Conservation (phyloP, 2,329 filamentous ascomycete species). For the Herpotrichia juniperi region DNA sequence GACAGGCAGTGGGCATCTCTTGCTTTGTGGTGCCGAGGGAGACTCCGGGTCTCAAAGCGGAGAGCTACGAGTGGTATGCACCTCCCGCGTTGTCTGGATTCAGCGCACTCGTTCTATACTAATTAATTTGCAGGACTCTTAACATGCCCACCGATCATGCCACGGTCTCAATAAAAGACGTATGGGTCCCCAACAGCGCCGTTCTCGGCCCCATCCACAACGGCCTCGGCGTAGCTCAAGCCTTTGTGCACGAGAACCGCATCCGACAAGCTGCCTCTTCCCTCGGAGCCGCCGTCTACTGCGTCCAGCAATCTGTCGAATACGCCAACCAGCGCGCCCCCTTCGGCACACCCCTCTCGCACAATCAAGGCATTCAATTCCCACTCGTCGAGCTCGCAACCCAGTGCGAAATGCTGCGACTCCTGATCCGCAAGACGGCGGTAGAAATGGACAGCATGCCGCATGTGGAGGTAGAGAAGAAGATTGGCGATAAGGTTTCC, state of each 20-base stretch:
- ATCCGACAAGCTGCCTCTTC: slow-evolving; percentile 69
- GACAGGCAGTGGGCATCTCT: slow-evolving; percentile 62
- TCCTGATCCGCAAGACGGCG: slow-evolving; percentile 67
- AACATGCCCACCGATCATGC: slow-evolving; percentile 73
- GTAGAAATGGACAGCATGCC: slow-evolving; percentile 65
- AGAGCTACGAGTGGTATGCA: slow-evolving; percentile 62
- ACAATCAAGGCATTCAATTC: slow-evolving; percentile 69
- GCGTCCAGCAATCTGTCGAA: slow-evolving; percentile 62
- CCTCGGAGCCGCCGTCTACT: slow-evolving; percentile 65
- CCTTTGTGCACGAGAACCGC: slow-evolving; percentile 70
- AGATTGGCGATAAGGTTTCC: slow-evolving; percentile 65
- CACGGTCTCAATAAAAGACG: slow-evolving; percentile 62
- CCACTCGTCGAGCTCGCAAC: slow-evolving; percentile 67
- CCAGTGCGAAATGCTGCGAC: slow-evolving; percentile 66
- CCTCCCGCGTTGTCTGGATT: not conserved
- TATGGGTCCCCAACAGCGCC: slow-evolving; percentile 60
- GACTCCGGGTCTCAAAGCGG: slow-evolving; percentile 59
- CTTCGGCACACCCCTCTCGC: slow-evolving; percentile 62
- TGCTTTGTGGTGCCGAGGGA: slow-evolving; percentile 64
- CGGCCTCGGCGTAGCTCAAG: slow-evolving; percentile 66
- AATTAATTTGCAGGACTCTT: slow-evolving; percentile 55
- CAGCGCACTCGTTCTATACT: not conserved
- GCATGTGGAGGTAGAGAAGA: slow-evolving; percentile 61
- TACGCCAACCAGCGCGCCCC: slow-evolving; percentile 62
- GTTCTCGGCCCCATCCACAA: slow-evolving; percentile 60